Evolutionary conservation across 768 basidiomycete species (phyloP).

Genomic region (Boletus reticulatus): DNA sequence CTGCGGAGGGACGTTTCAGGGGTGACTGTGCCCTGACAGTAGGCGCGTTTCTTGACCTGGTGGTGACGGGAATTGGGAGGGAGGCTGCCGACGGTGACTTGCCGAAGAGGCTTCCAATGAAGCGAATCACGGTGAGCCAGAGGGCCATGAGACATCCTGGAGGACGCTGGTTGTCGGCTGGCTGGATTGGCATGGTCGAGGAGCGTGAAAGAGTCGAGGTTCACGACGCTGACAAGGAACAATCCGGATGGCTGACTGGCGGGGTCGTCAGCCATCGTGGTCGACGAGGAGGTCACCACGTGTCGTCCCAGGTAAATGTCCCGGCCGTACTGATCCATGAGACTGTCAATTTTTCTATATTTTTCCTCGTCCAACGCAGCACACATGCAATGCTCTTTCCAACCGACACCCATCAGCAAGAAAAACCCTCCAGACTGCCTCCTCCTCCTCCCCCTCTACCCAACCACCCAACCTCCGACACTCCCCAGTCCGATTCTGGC

Average conservation of each 20-base stretch:
- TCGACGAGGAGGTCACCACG: neutral
- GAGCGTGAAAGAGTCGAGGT: too few species aligned
- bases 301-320: slow-evolving; percentile 2
- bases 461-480: slow-evolving; percentile 5
- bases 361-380: slow-evolving; percentile 6
- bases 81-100: slow-evolving; percentile 6
- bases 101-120: slow-evolving; percentile 9
- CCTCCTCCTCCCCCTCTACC: neutral
- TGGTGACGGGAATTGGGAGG: slow-evolving; percentile 21
- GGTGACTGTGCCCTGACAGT: slow-evolving; percentile 1
- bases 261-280: too few species aligned
- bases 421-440: neutral
- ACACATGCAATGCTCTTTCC: slow-evolving; percentile 18
- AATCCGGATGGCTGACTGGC: too few species aligned
- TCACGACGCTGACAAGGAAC: too few species aligned
- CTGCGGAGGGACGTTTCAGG: slow-evolving; percentile 13
- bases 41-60: neutral
- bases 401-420: slow-evolving; percentile 17
- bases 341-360: neutral
- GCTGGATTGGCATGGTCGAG: too few species aligned
- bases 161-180: too few species aligned
- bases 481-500: slow-evolving; percentile 30
- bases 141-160: slow-evolving; percentile 7
- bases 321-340: slow-evolving; percentile 1
- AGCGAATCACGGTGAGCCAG: slow-evolving; percentile 15